Conservation (phyloP, 2,329 filamentous ascomycete genomes). For the Penicillium crustosum region DNA sequence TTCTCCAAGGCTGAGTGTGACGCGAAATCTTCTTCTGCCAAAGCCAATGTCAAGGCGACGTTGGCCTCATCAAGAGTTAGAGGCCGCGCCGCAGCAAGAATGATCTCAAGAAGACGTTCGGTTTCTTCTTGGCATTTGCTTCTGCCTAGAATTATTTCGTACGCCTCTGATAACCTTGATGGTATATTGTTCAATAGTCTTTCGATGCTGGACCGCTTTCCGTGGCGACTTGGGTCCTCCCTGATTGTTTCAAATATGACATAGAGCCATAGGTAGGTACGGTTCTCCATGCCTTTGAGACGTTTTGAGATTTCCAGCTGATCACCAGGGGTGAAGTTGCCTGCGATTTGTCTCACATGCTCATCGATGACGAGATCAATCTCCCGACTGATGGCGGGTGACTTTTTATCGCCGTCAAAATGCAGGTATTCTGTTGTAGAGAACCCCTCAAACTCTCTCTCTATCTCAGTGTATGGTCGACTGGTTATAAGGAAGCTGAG, state of each 20-base stretch:
- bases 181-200: background rate
- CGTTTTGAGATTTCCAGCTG: background rate
- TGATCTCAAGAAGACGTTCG: background rate
- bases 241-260: background rate
- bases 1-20: background rate
- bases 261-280: background rate
- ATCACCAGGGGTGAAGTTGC: background rate
- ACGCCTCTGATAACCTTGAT: background rate
- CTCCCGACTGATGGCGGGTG: background rate
- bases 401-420: slow-evolving; percentile 3
- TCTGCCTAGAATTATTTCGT: background rate
- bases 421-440: background rate
- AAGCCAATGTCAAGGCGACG: background rate
- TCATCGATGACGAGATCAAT: slow-evolving; percentile 3
- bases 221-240: background rate
- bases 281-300: background rate
- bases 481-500: slow-evolving; percentile 7
- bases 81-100: background rate
- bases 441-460: background rate
- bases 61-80: background rate
- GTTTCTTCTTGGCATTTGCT: background rate
- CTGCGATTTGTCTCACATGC: background rate
- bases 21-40: background rate
- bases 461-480: slow-evolving; percentile 1
- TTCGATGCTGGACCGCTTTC: background rate